phyloP scores from a whole-genome alignment of 1,284 basidiomycete genomes.

The Rhodofomes roseus region DNA sequence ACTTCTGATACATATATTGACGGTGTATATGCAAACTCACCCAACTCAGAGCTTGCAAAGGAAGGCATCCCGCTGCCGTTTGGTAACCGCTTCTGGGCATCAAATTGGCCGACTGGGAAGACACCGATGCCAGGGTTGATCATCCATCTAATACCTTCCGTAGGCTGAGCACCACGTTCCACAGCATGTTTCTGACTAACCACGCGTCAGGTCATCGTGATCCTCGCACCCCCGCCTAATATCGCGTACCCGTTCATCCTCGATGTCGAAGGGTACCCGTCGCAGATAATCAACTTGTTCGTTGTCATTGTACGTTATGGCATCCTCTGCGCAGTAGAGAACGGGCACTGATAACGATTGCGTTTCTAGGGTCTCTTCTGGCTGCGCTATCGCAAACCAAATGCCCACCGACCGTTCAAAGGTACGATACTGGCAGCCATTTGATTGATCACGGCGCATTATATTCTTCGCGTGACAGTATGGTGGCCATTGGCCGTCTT shows the following conservation, averaged over 20 bases:
- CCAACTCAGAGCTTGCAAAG: slow-evolving; percentile 34
- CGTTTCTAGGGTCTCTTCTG: slow-evolving; percentile 49
- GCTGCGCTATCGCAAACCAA: slow-evolving; percentile 48
- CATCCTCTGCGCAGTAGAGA: neutral
- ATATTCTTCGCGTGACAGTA: slow-evolving; percentile 29
- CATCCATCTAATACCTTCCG: slow-evolving; percentile 52
- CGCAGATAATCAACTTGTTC: slow-evolving; percentile 53
- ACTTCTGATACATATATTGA: neutral
- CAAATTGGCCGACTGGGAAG: slow-evolving; percentile 59
- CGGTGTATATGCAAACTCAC: neutral
- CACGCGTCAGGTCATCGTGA: slow-evolving; percentile 43
- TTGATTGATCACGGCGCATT: neutral
- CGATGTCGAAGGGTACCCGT: slow-evolving; percentile 55
- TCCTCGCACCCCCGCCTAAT: slow-evolving; percentile 53
- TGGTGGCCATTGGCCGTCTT: slow-evolving; percentile 57
- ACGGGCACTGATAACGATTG: neutral
- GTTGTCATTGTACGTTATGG: slow-evolving; percentile 40
- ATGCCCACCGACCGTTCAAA: slow-evolving; percentile 51
- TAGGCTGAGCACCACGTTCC: slow-evolving; percentile 22
- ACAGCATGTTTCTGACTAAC: neutral
- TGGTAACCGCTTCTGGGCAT: slow-evolving; percentile 63
- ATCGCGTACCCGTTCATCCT: slow-evolving; percentile 69
- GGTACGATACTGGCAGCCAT: slow-evolving; percentile 25
- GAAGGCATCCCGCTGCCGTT: slow-evolving; percentile 51
- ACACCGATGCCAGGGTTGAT: slow-evolving; percentile 60